Evolutionary conservation across 169 alveolate species (phyloP).

Genomic region (Hepatocystis sp.): DNA sequence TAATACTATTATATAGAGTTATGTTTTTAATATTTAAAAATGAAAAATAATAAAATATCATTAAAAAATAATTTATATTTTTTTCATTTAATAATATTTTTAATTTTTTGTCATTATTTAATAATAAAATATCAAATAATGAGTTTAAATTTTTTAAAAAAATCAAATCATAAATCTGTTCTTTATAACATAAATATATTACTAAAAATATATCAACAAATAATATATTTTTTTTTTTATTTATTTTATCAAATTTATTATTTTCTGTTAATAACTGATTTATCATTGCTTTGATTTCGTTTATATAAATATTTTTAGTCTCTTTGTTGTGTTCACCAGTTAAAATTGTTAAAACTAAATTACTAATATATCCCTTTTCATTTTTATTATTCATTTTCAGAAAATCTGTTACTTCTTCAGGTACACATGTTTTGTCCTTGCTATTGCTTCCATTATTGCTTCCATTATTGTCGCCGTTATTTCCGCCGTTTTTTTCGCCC

Average conservation of each 20-base stretch:
- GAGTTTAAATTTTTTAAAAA: conserved; percentile 28
- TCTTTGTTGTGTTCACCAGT: not conserved
- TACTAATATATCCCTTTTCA: not conserved
- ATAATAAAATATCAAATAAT: conserved; percentile 25
- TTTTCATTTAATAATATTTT: conserved; percentile 5
- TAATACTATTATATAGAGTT: conserved; percentile 24
- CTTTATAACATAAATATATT: conserved; percentile 52
- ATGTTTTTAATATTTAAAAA: conserved; percentile 38
- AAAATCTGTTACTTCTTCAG: not conserved
- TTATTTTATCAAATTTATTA: no score
- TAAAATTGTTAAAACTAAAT: conserved; percentile 18
- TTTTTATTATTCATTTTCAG: conserved; percentile 2
- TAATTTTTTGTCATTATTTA: not conserved
- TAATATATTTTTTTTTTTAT: conserved; percentile 5
- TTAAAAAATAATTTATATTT: conserved; percentile 26
- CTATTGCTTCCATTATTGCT: no score
- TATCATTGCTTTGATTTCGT: not conserved
- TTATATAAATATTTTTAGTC: conserved; percentile 12
- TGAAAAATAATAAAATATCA: conserved; percentile 60
- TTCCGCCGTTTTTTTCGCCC: no score
- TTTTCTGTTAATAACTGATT: not conserved
- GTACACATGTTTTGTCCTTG: no score
- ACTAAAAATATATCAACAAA: conserved; percentile 36
- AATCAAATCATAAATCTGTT: conserved; percentile 42
- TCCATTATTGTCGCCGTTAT: no score